Base-by-base conservation (phyloP, 2,329 filamentous ascomycete genomes). In the Sclerotinia minor region DNA sequence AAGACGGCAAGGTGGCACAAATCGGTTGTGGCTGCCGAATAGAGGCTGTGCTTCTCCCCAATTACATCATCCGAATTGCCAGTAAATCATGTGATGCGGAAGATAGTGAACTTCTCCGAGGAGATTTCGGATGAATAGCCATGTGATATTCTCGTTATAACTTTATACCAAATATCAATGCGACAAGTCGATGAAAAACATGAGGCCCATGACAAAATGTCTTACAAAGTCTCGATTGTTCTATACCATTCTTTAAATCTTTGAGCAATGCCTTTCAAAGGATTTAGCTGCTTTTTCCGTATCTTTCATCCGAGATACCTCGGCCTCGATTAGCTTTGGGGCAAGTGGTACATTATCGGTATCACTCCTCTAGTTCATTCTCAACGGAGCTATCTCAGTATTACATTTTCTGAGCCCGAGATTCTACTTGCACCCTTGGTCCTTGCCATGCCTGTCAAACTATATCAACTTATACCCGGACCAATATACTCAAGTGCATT, bases 1-100 rank as follows among this genome's bases (percentile, higher is more conserved):
- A 61, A 61, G 58, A 24, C 58, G 29, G 58, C 29, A 61, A 35
- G 13, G 45, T 61, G 44, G 45, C 44, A 49, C 58, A 45, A 41
- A 13, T 49, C 58, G 21, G 44, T 7, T 50, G 29, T 61, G 44
- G 58, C 44, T 61, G 29, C 21, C 44, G 58, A 41, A 49, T 45
- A 38, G 44, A 35, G 59, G 45, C 59, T 35, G 44, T 61, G 58
- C 44, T 32, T 11, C 21, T 32, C 19, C n/a, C 21, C 5, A 24
- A 50, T 61, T 50, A 61, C 59, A 38, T 61, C 57, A 47, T 47
- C 15, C 38, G 17, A 17, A 32, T 7, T n/a, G 41, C 41, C 26
- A 21, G 2, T 1, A 3, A 13, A 7, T 52, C 45, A 63, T 50
- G 59, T 63, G 59, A 63, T 5, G 21, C 45, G n/a, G 59, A 61